A percentile compares a stretch with the other conserved stretches of the same genome.
phyloP scores from a whole-genome alignment of 768 basidiomycete genomes.

The Amanita pallidorosea region DNA sequence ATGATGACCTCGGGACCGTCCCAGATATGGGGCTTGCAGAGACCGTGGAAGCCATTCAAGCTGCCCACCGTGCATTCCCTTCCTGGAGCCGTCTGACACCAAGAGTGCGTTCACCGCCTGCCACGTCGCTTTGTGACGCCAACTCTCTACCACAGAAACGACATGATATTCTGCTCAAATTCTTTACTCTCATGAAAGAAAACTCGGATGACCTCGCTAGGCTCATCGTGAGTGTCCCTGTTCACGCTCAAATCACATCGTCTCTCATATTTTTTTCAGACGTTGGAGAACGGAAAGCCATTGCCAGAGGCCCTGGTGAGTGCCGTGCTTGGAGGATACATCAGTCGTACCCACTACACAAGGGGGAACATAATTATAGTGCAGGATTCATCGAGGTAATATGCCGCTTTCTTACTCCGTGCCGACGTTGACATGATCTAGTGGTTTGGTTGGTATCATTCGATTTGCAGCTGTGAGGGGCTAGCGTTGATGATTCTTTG shows the following conservation, averaged over 20 bases:
- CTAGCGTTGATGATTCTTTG: slow-evolving; percentile 8
- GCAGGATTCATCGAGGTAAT: slow-evolving; percentile 75
- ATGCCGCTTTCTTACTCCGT: neutral
- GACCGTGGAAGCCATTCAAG: slow-evolving; percentile 75
- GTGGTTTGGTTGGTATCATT: slow-evolving; percentile 65
- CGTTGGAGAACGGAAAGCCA: slow-evolving; percentile 93
- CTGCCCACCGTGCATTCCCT: slow-evolving; percentile 72
- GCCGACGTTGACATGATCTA: slow-evolving; percentile 16
- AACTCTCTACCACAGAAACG: slow-evolving; percentile 38
- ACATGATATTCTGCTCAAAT: slow-evolving; percentile 74
- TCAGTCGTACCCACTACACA: neutral
- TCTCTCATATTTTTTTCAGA: slow-evolving; percentile 30
- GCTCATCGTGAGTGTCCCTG: slow-evolving; percentile 56
- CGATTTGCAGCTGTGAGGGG: neutral
- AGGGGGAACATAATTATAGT: slow-evolving; percentile 81
- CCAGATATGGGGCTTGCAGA: slow-evolving; percentile 86
- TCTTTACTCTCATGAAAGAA: slow-evolving; percentile 70
- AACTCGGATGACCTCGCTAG: slow-evolving; percentile 81
- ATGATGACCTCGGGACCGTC: slow-evolving; percentile 70
- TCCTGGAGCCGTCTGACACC: slow-evolving; percentile 83
- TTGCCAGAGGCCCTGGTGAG: slow-evolving; percentile 69
- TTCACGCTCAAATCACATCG: neutral
- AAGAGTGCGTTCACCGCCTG: slow-evolving; percentile 37
- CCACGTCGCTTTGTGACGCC: neutral
- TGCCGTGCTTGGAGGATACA: neutral